A percentile compares a stretch with the other conserved stretches of the same genome.
These are phyloP conservation scores for Beauveria scarabaeidicola DNA, from an alignment of 2,329 filamentous ascomycete genomes.

Conservation along the genomic window DNA sequence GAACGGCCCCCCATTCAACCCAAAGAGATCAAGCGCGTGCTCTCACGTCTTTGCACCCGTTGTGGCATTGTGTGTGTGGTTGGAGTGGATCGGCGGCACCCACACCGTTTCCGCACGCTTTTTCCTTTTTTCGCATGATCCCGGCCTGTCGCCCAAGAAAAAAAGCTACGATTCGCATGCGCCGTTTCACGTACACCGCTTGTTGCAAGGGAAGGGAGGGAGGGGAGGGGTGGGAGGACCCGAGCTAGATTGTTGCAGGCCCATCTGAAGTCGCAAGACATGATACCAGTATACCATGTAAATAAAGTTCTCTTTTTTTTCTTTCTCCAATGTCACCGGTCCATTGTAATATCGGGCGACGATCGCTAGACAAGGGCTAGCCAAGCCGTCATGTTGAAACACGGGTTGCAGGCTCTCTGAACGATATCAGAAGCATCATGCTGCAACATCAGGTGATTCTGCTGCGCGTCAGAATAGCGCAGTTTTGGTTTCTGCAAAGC, in stretches of 20 bases:
- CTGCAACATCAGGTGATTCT: constrained; percentile 5
- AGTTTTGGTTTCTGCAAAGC: constrained; percentile 4
- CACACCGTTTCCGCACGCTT: not conserved
- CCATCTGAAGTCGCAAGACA: not conserved
- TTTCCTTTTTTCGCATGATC: not conserved
- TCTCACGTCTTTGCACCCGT: not conserved
- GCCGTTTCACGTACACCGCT: constrained; percentile 4
- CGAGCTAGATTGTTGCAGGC: not conserved
- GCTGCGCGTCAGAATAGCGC: constrained; percentile 10
- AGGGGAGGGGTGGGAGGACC: no score
- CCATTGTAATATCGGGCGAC: not conserved
- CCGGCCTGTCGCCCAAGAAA: constrained; percentile 4
- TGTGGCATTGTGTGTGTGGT: not conserved
- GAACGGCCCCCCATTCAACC: not conserved
- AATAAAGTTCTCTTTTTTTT: not conserved
- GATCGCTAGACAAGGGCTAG: not conserved
- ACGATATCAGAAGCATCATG: not conserved
- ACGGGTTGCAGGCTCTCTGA: not conserved
- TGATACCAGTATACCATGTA: no score
- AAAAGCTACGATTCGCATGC: not conserved
- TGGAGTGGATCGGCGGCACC: constrained; percentile 6
- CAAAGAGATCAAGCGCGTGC: constrained; percentile 1
- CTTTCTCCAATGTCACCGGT: not conserved
- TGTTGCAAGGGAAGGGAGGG: not conserved
- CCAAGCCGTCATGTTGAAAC: not conserved